A percentile compares a stretch with the other conserved stretches of the same genome.
These are phyloP conservation scores for Serendipita vermifera DNA, from an alignment of 768 basidiomycete species.

Conservation along the genomic window DNA sequence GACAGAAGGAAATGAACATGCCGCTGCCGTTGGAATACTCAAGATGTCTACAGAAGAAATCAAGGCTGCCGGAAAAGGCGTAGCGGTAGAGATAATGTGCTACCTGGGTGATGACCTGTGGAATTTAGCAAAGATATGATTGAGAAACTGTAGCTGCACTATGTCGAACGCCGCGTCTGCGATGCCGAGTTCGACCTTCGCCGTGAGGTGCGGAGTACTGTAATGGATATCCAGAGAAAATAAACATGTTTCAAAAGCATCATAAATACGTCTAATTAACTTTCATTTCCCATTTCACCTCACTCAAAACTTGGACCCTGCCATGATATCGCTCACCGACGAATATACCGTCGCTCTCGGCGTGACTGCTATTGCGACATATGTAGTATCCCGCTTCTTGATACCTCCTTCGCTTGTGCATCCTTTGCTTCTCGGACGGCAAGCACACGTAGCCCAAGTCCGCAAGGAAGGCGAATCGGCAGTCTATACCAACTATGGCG, in stretches of 20 bases:
- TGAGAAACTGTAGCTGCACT: too few species aligned
- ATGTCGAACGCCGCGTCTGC: too few species aligned
- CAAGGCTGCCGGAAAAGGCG: conserved; percentile 73
- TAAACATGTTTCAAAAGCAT: too few species aligned
- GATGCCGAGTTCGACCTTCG: too few species aligned
- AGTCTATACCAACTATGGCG: conserved; percentile 81
- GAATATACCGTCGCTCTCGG: conserved; percentile 5
- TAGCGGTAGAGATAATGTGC: conserved; percentile 77
- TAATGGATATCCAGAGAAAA: too few species aligned
- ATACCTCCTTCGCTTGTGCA: conserved; percentile 46
- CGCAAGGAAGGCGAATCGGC: conserved; percentile 73
- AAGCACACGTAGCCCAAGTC: conserved; percentile 78
- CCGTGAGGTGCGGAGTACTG: too few species aligned
- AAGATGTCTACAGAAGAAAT: conserved; percentile 83
- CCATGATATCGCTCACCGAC: conserved; percentile 4
- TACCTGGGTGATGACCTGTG: conserved; percentile 86
- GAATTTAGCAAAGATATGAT: conserved; percentile 51
- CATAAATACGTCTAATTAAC: too few species aligned
- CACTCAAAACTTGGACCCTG: neutral
- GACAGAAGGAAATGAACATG: conserved; percentile 93
- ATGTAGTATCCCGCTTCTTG: neutral
- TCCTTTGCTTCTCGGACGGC: conserved; percentile 83
- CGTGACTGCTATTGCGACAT: neutral
- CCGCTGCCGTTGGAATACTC: conserved; percentile 74
- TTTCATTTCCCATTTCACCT: too few species aligned